These are phyloP conservation scores for Leucocoprinus birnbaumii DNA, from an alignment of 768 basidiomycete genomes.

Conservation along the genomic window DNA sequence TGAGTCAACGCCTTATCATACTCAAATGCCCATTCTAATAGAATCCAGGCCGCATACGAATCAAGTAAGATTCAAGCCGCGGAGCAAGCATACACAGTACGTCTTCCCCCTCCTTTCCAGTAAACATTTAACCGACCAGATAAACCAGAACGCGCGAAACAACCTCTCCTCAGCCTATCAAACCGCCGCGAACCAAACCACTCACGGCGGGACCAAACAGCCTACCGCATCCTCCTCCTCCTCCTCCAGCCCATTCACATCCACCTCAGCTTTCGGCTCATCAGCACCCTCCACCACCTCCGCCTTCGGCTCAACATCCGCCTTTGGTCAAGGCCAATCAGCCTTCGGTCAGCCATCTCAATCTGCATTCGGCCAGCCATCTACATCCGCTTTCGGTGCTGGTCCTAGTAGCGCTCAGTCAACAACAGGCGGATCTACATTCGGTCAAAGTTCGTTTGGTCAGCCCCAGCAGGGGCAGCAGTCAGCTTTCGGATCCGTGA, in stretches of 20 bases:
- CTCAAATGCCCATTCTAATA: neutral
- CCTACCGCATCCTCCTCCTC: slow-evolving; percentile 1
- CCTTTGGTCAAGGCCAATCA: slow-evolving; percentile 18
- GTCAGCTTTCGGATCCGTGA: slow-evolving; percentile 40
- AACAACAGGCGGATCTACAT: slow-evolving; percentile 11
- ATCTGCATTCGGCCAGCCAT: slow-evolving; percentile 27
- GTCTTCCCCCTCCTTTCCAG: slow-evolving; percentile 6
- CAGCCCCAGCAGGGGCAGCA: slow-evolving; percentile 24
- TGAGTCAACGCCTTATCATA: slow-evolving; percentile 32
- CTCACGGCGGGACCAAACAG: slow-evolving; percentile 4
- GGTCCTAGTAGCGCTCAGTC: too few species aligned
- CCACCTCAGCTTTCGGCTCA: neutral
- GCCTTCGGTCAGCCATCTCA: slow-evolving; percentile 20
- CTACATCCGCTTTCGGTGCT: slow-evolving; percentile 27
- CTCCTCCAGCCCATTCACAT: neutral
- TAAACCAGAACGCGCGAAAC: slow-evolving; percentile 39
- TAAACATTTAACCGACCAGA: neutral
- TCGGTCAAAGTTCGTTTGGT: slow-evolving; percentile 28
- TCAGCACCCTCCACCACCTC: neutral
- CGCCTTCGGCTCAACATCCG: slow-evolving; percentile 9
- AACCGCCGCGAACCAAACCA: slow-evolving; percentile 18
- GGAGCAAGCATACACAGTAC: slow-evolving; percentile 41
- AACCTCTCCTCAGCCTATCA: slow-evolving; percentile 51
- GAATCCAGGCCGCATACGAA: slow-evolving; percentile 54
- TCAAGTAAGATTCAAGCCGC: slow-evolving; percentile 50